A percentile compares a stretch with the other conserved stretches of the same genome.
phyloP scores from a whole-genome alignment of 768 basidiomycete species.

The Hypsizygus marmoreus region DNA sequence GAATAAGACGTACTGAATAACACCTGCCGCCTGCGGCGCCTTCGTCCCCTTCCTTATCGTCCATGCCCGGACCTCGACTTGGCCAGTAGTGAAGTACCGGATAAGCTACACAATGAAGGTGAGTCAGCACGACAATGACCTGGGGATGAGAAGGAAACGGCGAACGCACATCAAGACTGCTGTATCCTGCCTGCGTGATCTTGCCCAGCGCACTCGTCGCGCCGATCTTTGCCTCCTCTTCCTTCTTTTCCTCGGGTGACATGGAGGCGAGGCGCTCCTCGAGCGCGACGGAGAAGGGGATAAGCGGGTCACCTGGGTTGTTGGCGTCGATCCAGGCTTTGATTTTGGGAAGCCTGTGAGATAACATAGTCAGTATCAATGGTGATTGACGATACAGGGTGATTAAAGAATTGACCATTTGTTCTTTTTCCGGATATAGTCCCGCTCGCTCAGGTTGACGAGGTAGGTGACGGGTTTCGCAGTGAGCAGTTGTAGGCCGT shows the following conservation, averaged over 20 bases:
- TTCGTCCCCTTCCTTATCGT: conserved; percentile 93
- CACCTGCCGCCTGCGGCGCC: conserved; percentile 96
- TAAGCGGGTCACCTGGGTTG: conserved; percentile 93
- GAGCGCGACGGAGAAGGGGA: conserved; percentile 95
- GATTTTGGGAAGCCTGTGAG: conserved; percentile 85
- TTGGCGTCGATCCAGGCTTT: conserved; percentile 97
- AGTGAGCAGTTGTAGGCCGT: conserved; percentile 85
- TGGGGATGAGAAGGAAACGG: not conserved
- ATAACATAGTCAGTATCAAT: not conserved
- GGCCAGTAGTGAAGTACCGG: conserved; percentile 96
- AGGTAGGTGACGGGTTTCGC: conserved; percentile 98
- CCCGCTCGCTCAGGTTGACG: conserved; percentile 93
- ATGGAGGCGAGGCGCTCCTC: conserved; percentile 83
- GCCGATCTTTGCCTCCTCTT: conserved; percentile 76
- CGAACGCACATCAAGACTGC: conserved; percentile 72
- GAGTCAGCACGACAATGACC: conserved; percentile 2
- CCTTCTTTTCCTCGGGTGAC: conserved; percentile 68
- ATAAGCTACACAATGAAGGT: conserved; percentile 59
- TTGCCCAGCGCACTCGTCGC: conserved; percentile 80
- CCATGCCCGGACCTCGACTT: conserved; percentile 97
- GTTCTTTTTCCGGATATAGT: conserved; percentile 97
- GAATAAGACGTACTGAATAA: conserved; percentile 79
- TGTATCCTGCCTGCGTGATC: conserved; percentile 94
- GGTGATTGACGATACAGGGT: no score
- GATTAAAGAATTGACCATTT: conserved; percentile 69